These are phyloP conservation scores for Eimeria necatrix DNA, from an alignment of 169 alveolate species.

Conservation along the genomic window DNA sequence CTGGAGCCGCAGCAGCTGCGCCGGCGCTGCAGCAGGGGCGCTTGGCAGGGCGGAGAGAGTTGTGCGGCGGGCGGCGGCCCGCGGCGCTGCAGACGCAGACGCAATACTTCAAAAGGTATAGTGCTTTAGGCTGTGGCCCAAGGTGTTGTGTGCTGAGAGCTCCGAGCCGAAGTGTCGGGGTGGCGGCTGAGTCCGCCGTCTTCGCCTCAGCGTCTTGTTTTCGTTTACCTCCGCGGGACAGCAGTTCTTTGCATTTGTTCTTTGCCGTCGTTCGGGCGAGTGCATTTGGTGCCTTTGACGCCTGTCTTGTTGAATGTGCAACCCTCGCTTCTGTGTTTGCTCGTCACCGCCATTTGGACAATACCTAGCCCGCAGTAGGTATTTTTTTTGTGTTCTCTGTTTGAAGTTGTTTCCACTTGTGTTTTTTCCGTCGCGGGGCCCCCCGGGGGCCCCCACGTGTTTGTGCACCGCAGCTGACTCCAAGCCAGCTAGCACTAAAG, in stretches of 20 bases:
- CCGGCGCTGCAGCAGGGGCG: neutral
- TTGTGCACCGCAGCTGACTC: constrained; percentile 27
- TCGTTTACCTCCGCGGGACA: constrained; percentile 16
- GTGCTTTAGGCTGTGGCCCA: too few relatives aligned
- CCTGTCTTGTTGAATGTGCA: neutral
- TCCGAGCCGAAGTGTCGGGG: too few relatives aligned
- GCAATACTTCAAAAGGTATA: too few relatives aligned
- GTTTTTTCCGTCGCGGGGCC: constrained; percentile 9
- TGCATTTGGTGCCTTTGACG: neutral
- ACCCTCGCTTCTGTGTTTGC: neutral
- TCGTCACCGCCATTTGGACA: too few relatives aligned
- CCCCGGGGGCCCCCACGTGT: neutral
- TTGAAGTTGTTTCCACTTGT: neutral
- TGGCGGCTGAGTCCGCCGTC: neutral
- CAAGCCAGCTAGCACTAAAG: neutral
- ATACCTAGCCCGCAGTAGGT: neutral
- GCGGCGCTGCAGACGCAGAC: too few relatives aligned
- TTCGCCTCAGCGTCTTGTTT: neutral
- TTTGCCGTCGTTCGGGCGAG: neutral
- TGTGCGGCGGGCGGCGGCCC: too few relatives aligned
- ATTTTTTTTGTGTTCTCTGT: neutral
- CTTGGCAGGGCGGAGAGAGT: neutral
- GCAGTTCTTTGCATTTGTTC: neutral
- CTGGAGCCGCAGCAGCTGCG: neutral
- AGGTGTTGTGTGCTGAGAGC: too few relatives aligned